Percentiles rank a stretch among this genome's conserved stretches.
These are phyloP conservation scores for Neolentinus lepideus DNA, from an alignment of 1,284 basidiomycete genomes.

Conservation along the genomic window DNA sequence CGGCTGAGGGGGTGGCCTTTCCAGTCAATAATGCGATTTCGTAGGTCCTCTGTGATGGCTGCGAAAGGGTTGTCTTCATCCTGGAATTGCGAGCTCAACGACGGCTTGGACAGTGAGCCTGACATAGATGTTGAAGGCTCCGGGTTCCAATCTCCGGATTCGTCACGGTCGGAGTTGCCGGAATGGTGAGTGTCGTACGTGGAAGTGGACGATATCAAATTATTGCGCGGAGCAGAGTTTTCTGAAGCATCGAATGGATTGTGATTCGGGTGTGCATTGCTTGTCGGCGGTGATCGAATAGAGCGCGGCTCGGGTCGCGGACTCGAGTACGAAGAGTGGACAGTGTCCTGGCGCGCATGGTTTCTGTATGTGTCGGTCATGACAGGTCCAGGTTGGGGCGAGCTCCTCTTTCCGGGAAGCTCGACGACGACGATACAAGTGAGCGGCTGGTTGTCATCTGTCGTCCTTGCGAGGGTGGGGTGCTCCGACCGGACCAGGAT, in stretches of 20 bases:
- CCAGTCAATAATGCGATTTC: conserved; percentile 88
- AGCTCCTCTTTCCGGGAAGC: conserved; percentile 66
- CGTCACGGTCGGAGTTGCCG: background rate
- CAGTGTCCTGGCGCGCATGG: conserved; percentile 11
- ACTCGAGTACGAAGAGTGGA: conserved; percentile 14
- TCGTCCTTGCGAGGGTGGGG: conserved; percentile 66
- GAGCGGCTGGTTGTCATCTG: conserved; percentile 70
- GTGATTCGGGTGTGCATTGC: background rate
- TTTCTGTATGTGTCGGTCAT: conserved; percentile 34
- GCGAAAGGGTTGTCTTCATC: conserved; percentile 68
- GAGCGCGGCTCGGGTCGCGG: conserved; percentile 12
- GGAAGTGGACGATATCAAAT: conserved; percentile 9
- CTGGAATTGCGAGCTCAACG: conserved; percentile 6
- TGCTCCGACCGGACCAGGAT: conserved; percentile 90
- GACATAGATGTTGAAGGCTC: background rate
- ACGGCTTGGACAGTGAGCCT: background rate
- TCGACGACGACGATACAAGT: conserved; percentile 90
- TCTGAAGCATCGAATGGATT: background rate
- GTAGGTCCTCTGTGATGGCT: conserved; percentile 81
- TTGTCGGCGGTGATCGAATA: background rate
- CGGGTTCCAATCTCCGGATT: background rate
- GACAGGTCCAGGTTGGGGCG: conserved; percentile 53
- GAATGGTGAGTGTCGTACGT: conserved; percentile 6
- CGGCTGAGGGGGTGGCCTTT: conserved; percentile 85
- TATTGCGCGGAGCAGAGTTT: conserved; percentile 1